A percentile compares a stretch with the other conserved stretches of the same genome.
Evolutionary conservation across 176 grass and related monocot genomes (phyloP).

Genomic region (Ensete glaucum): DNA sequence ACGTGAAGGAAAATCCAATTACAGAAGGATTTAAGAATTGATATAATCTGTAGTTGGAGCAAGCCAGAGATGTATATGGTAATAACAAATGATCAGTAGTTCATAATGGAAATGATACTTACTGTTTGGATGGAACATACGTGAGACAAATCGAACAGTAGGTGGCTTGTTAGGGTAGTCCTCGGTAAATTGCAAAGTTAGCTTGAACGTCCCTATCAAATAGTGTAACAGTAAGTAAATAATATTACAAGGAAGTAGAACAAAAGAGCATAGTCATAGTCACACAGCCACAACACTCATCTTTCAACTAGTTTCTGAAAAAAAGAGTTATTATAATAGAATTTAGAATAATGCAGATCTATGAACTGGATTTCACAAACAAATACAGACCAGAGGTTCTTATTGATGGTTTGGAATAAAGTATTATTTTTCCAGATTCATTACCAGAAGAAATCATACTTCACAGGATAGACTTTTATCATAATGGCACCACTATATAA

Average conservation of each 20-base stretch:
- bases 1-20: neutral
- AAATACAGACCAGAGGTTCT: neutral
- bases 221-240: constrained; percentile 18
- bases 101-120: neutral
- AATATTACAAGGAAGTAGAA: neutral
- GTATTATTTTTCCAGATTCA: too few relatives aligned
- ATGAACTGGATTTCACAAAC: neutral
- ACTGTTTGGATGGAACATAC: constrained; percentile 99
- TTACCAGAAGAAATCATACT: too few relatives aligned
- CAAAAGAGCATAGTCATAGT: neutral
- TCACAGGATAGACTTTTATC: too few relatives aligned
- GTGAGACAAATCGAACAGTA: constrained; percentile 85
- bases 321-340: neutral
- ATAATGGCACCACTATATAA: too few relatives aligned
- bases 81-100: neutral
- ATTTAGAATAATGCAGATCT: neutral
- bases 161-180: constrained; percentile 99
- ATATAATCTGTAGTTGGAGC: neutral
- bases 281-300: neutral
- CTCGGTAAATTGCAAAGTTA: constrained; percentile 84
- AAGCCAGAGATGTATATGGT: neutral
- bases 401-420: neutral
- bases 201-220: constrained; percentile 87
- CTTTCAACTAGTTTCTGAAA: neutral
- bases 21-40: neutral